Evolutionary conservation across 768 basidiomycete genomes (phyloP).

Genomic region (Tubosaeta sp.): DNA sequence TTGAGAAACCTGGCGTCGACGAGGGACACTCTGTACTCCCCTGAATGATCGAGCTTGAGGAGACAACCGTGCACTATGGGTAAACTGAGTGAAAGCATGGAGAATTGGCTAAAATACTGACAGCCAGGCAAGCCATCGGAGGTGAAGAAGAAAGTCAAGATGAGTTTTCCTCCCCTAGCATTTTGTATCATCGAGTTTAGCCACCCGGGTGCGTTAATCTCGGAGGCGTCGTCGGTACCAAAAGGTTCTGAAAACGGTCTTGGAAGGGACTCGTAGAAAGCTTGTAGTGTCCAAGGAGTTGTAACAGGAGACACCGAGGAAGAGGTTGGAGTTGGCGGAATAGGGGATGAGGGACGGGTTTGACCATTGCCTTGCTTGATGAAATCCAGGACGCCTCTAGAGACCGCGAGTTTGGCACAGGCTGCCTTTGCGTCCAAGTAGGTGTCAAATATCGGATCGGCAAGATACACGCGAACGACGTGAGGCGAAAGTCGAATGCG

Average conservation of each 20-base stretch:
- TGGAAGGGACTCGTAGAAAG: conserved; percentile 62
- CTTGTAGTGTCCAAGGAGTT: conserved; percentile 42
- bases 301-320: conserved; percentile 7
- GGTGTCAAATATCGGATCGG: conserved; percentile 40
- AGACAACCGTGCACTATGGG: conserved; percentile 57
- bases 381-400: conserved; percentile 53
- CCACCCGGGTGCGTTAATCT: conserved; percentile 54
- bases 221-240: conserved; percentile 39
- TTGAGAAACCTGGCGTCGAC: conserved; percentile 61
- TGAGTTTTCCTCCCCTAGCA: conserved; percentile 47
- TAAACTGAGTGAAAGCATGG: conserved; percentile 2
- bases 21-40: conserved; percentile 51
- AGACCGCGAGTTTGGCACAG: conserved; percentile 52
- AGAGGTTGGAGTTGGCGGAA: neutral
- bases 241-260: conserved; percentile 57
- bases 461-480: conserved; percentile 48
- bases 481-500: conserved; percentile 50
- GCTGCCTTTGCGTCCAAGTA: conserved; percentile 43
- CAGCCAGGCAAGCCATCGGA: conserved; percentile 40
- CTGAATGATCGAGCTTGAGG: conserved; percentile 52
- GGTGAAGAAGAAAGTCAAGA: conserved; percentile 42
- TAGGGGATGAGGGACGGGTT: conserved; percentile 31
- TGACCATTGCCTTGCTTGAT: conserved; percentile 56
- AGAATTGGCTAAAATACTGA: conserved; percentile 30
- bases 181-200: conserved; percentile 48